phyloP scores from a whole-genome alignment of 2,329 filamentous ascomycete genomes.

The Aspergillus pseudoterreus region DNA sequence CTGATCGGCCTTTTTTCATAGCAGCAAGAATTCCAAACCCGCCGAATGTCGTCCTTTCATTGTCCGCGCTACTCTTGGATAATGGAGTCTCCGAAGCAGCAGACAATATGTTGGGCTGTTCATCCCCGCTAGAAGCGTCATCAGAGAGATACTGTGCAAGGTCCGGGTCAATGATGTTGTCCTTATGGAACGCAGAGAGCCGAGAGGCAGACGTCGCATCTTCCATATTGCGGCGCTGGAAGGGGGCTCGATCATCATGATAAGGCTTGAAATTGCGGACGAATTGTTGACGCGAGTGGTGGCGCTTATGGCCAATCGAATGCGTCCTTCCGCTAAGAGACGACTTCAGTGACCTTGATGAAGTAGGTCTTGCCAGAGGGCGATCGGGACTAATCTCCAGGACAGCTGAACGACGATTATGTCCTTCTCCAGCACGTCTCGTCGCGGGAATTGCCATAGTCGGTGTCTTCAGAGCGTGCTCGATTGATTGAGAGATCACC shows the following conservation, averaged over 20 bases:
- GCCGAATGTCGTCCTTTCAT: slow-evolving; percentile 69
- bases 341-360: slow-evolving; percentile 82
- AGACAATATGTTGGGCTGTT: slow-evolving; percentile 79
- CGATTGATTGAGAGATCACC: slow-evolving; percentile 44
- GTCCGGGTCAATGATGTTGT: slow-evolving; percentile 97
- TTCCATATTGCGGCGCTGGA: slow-evolving; percentile 70
- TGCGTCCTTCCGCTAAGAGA: slow-evolving; percentile 66
- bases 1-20: slow-evolving; percentile 70
- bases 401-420: slow-evolving; percentile 79
- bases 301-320: slow-evolving; percentile 76
- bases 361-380: slow-evolving; percentile 78
- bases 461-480: slow-evolving; percentile 49
- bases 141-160: slow-evolving; percentile 94
- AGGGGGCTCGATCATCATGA: slow-evolving; percentile 79
- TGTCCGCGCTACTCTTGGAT: slow-evolving; percentile 63
- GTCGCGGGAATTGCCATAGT: slow-evolving; percentile 65
- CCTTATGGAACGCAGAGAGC: slow-evolving; percentile 91
- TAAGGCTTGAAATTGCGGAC: slow-evolving; percentile 69
- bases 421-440: slow-evolving; percentile 65
- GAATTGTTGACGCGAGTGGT: slow-evolving; percentile 83
- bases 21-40: slow-evolving; percentile 69
- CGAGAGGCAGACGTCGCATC: slow-evolving; percentile 63
- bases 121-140: slow-evolving; percentile 85
- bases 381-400: slow-evolving; percentile 85
- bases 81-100: slow-evolving; percentile 65